Evolutionary conservation across 2,329 filamentous ascomycete genomes (phyloP).

Genomic region (Alternaria brassicae): DNA sequence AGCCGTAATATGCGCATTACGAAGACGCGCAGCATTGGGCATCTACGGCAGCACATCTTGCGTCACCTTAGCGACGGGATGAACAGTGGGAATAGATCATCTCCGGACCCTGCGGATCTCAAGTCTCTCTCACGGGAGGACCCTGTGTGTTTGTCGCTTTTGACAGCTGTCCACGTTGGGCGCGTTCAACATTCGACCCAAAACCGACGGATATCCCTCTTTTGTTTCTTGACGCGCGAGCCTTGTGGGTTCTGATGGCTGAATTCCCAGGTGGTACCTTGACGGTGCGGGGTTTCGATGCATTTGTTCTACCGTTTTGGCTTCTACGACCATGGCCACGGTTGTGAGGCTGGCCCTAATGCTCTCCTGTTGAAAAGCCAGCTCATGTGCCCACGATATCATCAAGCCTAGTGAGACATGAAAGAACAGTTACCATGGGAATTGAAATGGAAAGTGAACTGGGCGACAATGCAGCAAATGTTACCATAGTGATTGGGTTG

Average conservation of each 20-base stretch:
- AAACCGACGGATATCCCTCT: not conserved
- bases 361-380: conserved; percentile 1
- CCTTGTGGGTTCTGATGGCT: not conserved
- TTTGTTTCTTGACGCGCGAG: not conserved
- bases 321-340: not conserved
- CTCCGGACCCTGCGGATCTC: conserved; percentile 11
- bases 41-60: conserved; percentile 9
- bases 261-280: not conserved
- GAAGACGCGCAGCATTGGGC: conserved; percentile 12
- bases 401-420: conserved; percentile 4
- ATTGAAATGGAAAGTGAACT: not conserved
- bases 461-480: conserved; percentile 1
- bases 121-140: not conserved
- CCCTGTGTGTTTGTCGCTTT: not conserved
- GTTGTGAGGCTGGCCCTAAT: not conserved
- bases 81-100: conserved; percentile 7
- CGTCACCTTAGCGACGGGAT: conserved; percentile 8
- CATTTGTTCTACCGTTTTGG: not conserved
- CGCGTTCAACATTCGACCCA: conserved; percentile 1
- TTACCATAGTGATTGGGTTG: conserved; percentile 10
- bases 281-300: not conserved
- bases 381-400: not conserved
- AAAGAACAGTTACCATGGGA: conserved; percentile 1
- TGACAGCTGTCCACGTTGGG: conserved; percentile 4
- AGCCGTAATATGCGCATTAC: conserved; percentile 4